Base-by-base conservation (phyloP, 768 basidiomycete genomes). In the Lactarius vividus region DNA sequence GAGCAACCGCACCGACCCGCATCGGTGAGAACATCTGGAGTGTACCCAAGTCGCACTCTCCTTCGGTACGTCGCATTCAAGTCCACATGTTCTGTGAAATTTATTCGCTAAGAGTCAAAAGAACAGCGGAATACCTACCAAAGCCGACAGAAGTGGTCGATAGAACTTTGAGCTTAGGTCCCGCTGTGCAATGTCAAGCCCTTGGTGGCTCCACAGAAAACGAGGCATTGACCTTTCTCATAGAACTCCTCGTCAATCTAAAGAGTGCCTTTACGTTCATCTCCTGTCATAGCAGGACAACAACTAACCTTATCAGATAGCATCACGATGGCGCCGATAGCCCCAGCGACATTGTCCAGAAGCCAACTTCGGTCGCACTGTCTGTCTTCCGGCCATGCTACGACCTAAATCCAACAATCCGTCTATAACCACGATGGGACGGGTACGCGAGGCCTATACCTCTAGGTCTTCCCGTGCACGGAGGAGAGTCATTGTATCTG, bases 141-240 rank as follows among this genome's bases (percentile, higher is more conserved):
- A 88, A 91, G 55, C 93, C 94, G 23, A 95, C 93, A 20, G 92
- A 94, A 87, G 96, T 91, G 0, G 96, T 97, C 1, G 95, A 96
- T 3, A 97, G 84, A n/a, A 92, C 88, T 53, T 84, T 85, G 10
- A 99, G 81, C 57, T 75, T 79, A 0, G 88, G 79, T 4, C 94
- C 94, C 68, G 93, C 93, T 89, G 70, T 33, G 13, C 49, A 63
- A n/a, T 35, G 39, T 4, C 28, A 70, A 18, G 61, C 61, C 4
- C 18, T 26, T 20, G 4, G 40, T 40, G n/a, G 11, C 31, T 6
- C 42, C n/a, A 28, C 11, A n/a, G 3, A 42, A 7, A 57, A 35
- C n/a, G 29, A 40, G 49, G 31, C 13, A 40, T 29, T 62, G 26
- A 80, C 83, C 83, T 69, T 83, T 81, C 44, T 88, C 85, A 44